Evolutionary conservation across 306 rosid species (phyloP), one percentile per base, ranked within the genome.

Genomic region (Albizia julibrissin): DNA sequence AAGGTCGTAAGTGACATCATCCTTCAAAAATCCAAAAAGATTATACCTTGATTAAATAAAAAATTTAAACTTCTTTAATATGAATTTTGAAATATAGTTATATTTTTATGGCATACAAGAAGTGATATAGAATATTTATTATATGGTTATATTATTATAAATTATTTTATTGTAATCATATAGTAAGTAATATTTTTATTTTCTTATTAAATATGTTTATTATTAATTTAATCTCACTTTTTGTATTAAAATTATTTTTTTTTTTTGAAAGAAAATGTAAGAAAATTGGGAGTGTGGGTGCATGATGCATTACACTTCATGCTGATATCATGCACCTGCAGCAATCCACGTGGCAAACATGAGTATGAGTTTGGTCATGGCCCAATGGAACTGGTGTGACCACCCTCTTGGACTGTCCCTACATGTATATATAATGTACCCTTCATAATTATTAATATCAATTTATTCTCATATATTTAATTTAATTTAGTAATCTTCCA

Each of bases 271-370:
- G n/a, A 58, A 61, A 61, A 26, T 11, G 34, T 10, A 61, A 61
- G 34, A 61, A 61, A 24, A 26, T 34, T 43, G n/a, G 69, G 67
- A 85, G 69, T 49, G 83, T 69, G 87, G 88, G 75, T 78, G 65
- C 94, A 88, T 69, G 19, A 69, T 69, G 85, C 91, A 89, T 83
- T 85, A 85, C 87, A 93, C 97, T 87, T 93, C 98, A 93, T 88
- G 98, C 93, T 91, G 91, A 90, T 73, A 70, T 90, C 97, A 91
- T 85, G 83, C 83, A 84, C 65, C 89, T 77, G 80, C 72, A 65
- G 84, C n/a, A 44, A 68, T 87, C 87, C 89, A 90, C 91, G 92
- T 90, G 85, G 85, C 94, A 84, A 73, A 75, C 78, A 79, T 26
- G 81, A 77, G 72, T 81, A 65, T 84, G 91, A 88, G 96, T 91